These are phyloP conservation scores for Echeveria elegans DNA, from an alignment of 164 flowering plant genomes.

Conservation along the genomic window DNA sequence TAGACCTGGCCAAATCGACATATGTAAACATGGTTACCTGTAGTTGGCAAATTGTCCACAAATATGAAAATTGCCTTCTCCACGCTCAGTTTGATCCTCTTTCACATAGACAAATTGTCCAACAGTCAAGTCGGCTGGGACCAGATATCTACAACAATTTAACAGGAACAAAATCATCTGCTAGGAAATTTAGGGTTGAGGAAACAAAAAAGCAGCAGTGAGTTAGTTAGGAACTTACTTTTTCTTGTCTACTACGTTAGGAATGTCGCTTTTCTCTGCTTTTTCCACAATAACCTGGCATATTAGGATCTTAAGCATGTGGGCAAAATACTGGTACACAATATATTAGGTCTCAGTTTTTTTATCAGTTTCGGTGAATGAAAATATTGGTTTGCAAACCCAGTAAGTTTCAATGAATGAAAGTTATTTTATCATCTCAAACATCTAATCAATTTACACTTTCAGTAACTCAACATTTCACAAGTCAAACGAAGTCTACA, in stretches of 20 bases:
- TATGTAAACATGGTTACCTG: conserved; percentile 31
- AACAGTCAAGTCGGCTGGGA: conserved; percentile 74
- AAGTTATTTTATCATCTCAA: too few species aligned
- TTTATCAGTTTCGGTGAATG: too few species aligned
- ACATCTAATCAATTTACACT: too few species aligned
- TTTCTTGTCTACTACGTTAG: conserved; percentile 52
- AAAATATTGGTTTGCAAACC: too few species aligned
- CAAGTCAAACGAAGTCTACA: too few species aligned
- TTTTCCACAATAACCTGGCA: conserved; percentile 76
- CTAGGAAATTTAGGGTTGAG: too few species aligned
- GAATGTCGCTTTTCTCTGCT: conserved; percentile 66
- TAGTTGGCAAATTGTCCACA: conserved; percentile 72
- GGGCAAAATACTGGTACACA: background rate
- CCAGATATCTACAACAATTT: conserved; percentile 69
- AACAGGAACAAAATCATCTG: too few species aligned
- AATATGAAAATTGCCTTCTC: conserved; percentile 84
- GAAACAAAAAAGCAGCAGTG: background rate
- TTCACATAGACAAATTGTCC: conserved; percentile 79
- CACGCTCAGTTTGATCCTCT: conserved; percentile 75
- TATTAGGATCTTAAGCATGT: background rate
- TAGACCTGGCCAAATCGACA: background rate
- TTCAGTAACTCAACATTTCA: too few species aligned
- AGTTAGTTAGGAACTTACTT: conserved; percentile 35
- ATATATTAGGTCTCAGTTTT: background rate
- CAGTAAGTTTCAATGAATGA: too few species aligned